These are phyloP conservation scores for Hordeum marinum DNA, from an alignment of 176 grass and related monocot genomes.

Conservation along the genomic window DNA sequence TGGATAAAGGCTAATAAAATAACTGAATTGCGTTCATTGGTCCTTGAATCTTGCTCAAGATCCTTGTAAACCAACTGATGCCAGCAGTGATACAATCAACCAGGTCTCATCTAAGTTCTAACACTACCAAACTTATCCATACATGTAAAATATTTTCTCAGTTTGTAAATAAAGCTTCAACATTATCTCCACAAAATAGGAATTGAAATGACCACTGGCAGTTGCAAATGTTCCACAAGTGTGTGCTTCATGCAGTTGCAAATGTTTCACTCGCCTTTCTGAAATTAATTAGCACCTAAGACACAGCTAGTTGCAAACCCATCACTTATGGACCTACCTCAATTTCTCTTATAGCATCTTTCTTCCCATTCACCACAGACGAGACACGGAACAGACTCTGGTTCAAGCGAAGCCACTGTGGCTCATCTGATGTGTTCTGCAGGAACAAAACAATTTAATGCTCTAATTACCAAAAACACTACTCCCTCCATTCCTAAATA, in stretches of 20 bases:
- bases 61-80: background rate
- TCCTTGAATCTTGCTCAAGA: slow-evolving; percentile 11
- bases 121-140: background rate
- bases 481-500: too few relatives aligned
- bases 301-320: background rate
- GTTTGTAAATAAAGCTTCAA: background rate
- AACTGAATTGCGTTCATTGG: background rate
- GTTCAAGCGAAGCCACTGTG: slow-evolving; percentile 78
- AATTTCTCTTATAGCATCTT: slow-evolving; percentile 84
- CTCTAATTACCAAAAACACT: background rate
- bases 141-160: slow-evolving; percentile 5
- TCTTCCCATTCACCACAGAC: slow-evolving; percentile 91
- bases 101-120: background rate
- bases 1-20: slow-evolving; percentile 21
- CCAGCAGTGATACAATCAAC: background rate
- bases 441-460: slow-evolving; percentile 20
- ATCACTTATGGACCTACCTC: slow-evolving; percentile 43
- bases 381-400: slow-evolving; percentile 79
- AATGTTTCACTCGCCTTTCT: background rate
- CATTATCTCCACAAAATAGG: background rate
- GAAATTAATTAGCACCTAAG: slow-evolving; percentile 6
- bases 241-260: background rate
- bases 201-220: background rate
- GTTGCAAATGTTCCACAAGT: slow-evolving; percentile 3
- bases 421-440: slow-evolving; percentile 75